These are phyloP conservation scores for Glycyrrhiza uralensis DNA, from an alignment of 306 rosid species.

Conservation along the genomic window DNA sequence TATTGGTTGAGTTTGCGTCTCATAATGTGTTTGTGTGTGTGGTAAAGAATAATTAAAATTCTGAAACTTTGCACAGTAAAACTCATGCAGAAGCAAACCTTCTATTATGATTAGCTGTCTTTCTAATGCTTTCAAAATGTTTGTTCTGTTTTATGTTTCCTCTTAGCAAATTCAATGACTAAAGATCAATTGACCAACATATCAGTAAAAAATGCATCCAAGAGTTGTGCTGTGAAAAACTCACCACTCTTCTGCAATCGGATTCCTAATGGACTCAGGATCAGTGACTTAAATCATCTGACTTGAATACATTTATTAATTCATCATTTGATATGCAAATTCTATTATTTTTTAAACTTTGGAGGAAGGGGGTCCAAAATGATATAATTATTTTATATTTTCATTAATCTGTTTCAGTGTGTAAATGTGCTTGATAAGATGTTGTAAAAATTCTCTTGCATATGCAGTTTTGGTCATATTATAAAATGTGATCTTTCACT, in stretches of 20 bases:
- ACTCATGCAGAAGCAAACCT: neutral
- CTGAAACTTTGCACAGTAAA: neutral
- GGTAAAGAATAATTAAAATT: neutral
- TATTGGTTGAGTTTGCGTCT: slow-evolving; percentile 1
- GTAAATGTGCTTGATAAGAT: neutral
- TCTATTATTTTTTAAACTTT: neutral
- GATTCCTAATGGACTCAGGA: neutral
- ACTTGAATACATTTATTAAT: neutral
- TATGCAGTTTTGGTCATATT: slow-evolving; percentile 7
- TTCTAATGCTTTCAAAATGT: slow-evolving; percentile 4
- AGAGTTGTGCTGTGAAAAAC: slow-evolving; percentile 8
- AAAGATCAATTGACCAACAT: slow-evolving; percentile 4
- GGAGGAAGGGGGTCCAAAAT: slow-evolving; percentile 4
- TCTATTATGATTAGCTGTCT: slow-evolving; percentile 1
- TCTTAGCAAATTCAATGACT: neutral
- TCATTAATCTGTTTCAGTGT: slow-evolving; percentile 14
- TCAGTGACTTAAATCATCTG: neutral
- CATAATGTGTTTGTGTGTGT: neutral
- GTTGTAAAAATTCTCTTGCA: neutral
- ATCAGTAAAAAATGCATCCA: neutral
- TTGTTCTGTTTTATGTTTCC: neutral
- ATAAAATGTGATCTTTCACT: neutral
- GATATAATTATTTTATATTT: slow-evolving; percentile 6
- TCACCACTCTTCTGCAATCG: neutral
- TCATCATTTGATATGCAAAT: slow-evolving; percentile 1